Evolutionary conservation across 1,284 basidiomycete species (phyloP).

Genomic region (Melampsora abietis-canadensis): DNA sequence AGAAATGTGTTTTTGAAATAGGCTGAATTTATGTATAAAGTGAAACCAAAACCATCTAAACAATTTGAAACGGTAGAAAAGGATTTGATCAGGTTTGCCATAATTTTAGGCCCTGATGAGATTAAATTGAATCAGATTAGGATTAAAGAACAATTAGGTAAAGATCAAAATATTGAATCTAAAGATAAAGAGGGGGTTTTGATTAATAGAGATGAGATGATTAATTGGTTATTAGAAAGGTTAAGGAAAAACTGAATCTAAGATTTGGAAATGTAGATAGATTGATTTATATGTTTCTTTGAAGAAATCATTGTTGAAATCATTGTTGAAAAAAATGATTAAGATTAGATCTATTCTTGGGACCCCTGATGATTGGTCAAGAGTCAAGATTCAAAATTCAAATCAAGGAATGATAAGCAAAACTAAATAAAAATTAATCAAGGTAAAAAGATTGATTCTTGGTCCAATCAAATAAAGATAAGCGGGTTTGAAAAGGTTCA

Average conservation of each 20-base stretch:
- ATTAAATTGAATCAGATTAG: conserved; percentile 75
- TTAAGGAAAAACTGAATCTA: neutral
- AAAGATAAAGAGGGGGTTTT: conserved; percentile 29
- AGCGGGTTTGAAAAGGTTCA: no score
- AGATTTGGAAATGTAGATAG: no score
- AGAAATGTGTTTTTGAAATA: conserved; percentile 53
- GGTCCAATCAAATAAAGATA: no score
- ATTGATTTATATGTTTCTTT: no score
- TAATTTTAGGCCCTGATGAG: conserved; percentile 85
- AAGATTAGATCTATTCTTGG: no score
- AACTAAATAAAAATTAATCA: no score
- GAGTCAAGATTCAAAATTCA: no score
- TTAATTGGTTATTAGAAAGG: conserved; percentile 5
- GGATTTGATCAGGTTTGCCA: conserved; percentile 84
- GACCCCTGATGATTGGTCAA: no score
- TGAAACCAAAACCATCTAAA: conserved; percentile 75
- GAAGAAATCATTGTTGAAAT: no score
- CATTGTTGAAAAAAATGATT: no score
- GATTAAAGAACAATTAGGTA: conserved; percentile 89
- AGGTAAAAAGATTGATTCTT: no score
- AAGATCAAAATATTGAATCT: conserved; percentile 50
- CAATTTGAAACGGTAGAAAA: conserved; percentile 90
- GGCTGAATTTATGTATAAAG: conserved; percentile 91
- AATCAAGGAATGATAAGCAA: no score
- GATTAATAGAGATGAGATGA: conserved; percentile 25